phyloP scores from a whole-genome alignment of 768 basidiomycete genomes.

The Amylocystis lapponica region DNA sequence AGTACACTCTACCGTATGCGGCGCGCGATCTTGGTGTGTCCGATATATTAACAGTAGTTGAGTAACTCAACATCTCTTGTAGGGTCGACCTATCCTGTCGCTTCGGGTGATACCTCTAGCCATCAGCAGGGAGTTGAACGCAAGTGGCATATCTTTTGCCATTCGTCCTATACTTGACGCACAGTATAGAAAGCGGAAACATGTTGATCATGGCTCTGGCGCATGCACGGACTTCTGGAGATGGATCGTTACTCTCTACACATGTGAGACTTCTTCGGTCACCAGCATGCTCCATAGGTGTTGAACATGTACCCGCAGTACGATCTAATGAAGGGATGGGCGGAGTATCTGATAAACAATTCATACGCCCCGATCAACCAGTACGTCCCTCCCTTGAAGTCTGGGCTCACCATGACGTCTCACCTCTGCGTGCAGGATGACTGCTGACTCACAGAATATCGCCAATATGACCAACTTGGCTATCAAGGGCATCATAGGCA shows the following conservation, averaged over 20 bases:
- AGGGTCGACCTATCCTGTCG: constrained; percentile 9
- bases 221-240: constrained; percentile 24
- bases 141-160: background rate
- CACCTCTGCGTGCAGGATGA: background rate
- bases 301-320: no score
- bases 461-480: constrained; percentile 19
- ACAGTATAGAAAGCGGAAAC: constrained; percentile 25
- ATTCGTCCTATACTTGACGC: no score
- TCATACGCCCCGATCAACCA: constrained; percentile 8
- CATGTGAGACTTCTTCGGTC: constrained; percentile 17
- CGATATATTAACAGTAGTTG: background rate
- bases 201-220: constrained; percentile 24
- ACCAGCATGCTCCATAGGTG: no score
- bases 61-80: background rate
- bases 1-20: constrained; percentile 17
- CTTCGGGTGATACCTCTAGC: constrained; percentile 5
- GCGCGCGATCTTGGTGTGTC: constrained; percentile 23
- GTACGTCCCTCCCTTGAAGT: background rate
- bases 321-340: constrained; percentile 17
- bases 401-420: background rate
- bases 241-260: constrained; percentile 16
- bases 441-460: constrained; percentile 6
- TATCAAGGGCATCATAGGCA: constrained; percentile 20
- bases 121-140: constrained; percentile 7
- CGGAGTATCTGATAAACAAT: constrained; percentile 18